phyloP scores from a whole-genome alignment of 352 stramenopile species.

The Phytopythium aichiense region DNA sequence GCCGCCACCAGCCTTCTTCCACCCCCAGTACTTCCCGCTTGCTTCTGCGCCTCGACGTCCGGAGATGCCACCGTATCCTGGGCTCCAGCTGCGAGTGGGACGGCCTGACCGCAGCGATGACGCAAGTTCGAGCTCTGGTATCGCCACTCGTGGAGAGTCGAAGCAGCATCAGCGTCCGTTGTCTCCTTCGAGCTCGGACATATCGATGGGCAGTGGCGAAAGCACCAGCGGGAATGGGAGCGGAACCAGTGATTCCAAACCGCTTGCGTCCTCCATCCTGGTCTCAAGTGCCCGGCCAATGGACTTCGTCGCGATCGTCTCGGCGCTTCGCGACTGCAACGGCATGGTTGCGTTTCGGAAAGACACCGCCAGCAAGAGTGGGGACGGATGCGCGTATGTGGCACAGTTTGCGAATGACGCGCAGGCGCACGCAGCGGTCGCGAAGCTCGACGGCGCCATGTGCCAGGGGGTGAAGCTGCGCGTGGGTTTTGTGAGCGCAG shows the following conservation, averaged over 20 bases:
- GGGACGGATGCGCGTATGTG: conserved; percentile 29
- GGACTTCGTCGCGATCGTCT: conserved; percentile 43
- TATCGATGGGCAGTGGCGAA: conserved; percentile 9
- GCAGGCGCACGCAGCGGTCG: conserved; percentile 33
- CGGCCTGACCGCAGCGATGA: background rate
- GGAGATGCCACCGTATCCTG: background rate
- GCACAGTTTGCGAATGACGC: conserved; percentile 49
- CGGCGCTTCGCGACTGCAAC: conserved; percentile 38
- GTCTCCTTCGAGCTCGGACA: conserved; percentile 2
- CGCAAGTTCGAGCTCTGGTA: background rate
- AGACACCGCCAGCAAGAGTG: conserved; percentile 14
- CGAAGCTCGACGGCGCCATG: conserved; percentile 44
- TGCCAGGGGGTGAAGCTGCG: conserved; percentile 55
- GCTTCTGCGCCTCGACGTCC: background rate
- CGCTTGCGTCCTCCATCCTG: conserved; percentile 24
- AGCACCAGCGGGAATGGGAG: background rate
- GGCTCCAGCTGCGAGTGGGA: background rate
- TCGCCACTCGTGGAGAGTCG: background rate
- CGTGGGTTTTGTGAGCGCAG: conserved; percentile 11
- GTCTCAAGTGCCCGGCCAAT: conserved; percentile 48
- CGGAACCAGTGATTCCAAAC: conserved; percentile 1
- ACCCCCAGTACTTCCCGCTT: background rate
- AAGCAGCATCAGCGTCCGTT: background rate
- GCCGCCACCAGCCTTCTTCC: background rate
- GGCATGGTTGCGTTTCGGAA: conserved; percentile 58